These are phyloP conservation scores for Akanthomyces muscarius DNA, from an alignment of 2,329 filamentous ascomycete species.

Conservation along the genomic window DNA sequence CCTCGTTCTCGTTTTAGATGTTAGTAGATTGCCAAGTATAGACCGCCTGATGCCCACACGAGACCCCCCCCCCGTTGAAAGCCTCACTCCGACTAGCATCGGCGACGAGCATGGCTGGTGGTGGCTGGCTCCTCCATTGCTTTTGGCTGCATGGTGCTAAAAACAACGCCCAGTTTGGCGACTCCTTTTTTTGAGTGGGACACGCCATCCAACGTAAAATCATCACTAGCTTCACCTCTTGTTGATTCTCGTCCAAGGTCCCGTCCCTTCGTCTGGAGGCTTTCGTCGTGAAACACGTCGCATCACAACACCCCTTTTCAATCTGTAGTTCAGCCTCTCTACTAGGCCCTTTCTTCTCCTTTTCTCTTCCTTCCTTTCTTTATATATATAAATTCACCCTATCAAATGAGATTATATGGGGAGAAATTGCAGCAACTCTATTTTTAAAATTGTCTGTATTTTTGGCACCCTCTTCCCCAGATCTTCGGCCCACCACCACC, in stretches of 20 bases:
- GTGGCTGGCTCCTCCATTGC: neutral
- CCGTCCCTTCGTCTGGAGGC: neutral
- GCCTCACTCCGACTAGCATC: too few species aligned
- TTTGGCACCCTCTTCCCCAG: neutral
- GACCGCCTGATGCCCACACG: constrained; percentile 4
- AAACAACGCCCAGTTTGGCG: neutral
- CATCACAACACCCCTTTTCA: neutral
- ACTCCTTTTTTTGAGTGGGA: too few species aligned
- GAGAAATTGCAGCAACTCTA: neutral
- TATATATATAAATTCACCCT: too few species aligned
- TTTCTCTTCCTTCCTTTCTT: too few species aligned
- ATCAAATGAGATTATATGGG: too few species aligned
- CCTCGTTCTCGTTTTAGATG: neutral
- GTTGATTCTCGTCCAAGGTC: neutral
- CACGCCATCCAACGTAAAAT: too few species aligned
- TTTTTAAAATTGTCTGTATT: neutral
- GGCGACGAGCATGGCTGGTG: too few species aligned
- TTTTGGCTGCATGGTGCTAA: neutral
- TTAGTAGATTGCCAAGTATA: neutral
- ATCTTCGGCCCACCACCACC: neutral
- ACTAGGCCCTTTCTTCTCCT: neutral
- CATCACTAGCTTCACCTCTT: neutral
- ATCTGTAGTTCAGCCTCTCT: neutral
- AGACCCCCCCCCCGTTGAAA: neutral
- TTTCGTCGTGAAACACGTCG: neutral